Conservation (phyloP, 1,139 yeast species). For the Sugiyamaella novakii region DNA sequence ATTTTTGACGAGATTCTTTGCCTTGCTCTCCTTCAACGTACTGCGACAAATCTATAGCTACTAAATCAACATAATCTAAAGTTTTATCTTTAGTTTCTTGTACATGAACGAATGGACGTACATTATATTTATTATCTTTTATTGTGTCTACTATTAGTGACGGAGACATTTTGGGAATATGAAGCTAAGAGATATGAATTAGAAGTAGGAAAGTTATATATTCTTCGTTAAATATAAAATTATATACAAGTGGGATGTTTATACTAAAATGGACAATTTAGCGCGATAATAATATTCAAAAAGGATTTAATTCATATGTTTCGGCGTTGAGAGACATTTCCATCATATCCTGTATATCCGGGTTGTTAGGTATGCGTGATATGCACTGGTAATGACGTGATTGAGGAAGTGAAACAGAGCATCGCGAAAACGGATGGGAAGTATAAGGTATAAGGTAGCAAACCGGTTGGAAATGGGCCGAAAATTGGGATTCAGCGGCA, state of each 20-base stretch:
- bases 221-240: no score
- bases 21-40: conserved; percentile 46
- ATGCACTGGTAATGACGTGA: conserved; percentile 8
- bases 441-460: no score
- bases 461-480: no score
- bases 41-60: conserved; percentile 46
- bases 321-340: not conserved
- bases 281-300: not conserved
- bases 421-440: no score
- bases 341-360: conserved; percentile 15
- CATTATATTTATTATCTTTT: conserved; percentile 38
- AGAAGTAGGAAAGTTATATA: no score
- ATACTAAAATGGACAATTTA: conserved; percentile 7
- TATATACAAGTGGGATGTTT: no score
- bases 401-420: not conserved
- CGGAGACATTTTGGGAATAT: no score
- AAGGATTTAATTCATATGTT: not conserved
- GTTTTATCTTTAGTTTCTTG: conserved; percentile 30
- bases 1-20: conserved; percentile 35
- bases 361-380: conserved; percentile 8
- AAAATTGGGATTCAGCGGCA: no score
- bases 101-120: conserved; percentile 45
- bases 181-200: no score
- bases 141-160: conserved; percentile 1
- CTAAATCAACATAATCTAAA: conserved; percentile 39